Evolutionary conservation across 1,284 basidiomycete species (phyloP), one percentile per base, ranked within the genome.

Genomic region (Irpex sp.): DNA sequence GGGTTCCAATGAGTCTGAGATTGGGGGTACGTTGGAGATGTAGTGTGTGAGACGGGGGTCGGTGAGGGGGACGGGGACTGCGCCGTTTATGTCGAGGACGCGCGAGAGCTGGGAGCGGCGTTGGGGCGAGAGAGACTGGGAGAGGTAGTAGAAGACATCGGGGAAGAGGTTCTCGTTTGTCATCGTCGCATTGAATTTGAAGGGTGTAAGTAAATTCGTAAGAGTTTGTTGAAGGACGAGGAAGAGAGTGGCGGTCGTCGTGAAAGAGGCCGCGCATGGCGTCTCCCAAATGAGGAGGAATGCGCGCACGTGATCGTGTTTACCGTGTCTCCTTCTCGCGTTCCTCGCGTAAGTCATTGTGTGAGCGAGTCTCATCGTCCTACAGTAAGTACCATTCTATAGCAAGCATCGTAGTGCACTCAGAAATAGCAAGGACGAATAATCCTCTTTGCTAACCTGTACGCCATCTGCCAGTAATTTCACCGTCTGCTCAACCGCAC

Each of bases 21-120:
- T 56, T 1, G 71, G 67, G 6, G 68, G 62, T 3, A 67, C 63
- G 28, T 58, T 55, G 0, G 70, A 65, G 35, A 73, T 64, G 60
- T 68, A 70, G 60, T 73, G 72, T 5, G 72, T 72, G 35, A 73
- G 69, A 2, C 48, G 45, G 2, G 62, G 56, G 62, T 70, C 64
- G 33, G 62, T 48, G 18, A 66, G 35, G 10, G 64, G 37, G 10
- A 67, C 66, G 5, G 68, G 48, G 10, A 54, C 59, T 8, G 65
- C 72, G 21, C 68, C 67, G 53, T 66, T 67, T 2, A 60, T 52
- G 54, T 68, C 58, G 59, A 73, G 68, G 36, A 69, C 58, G 5
- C 66, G 59, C 19, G 54, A 57, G 53, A 72, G 67, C 18, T 68
- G 59, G 7, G 63, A 61, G 56, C 67, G 66, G 28, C 63, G 58